A percentile compares a stretch with the other conserved stretches of the same genome.
Evolutionary conservation across 2,329 filamentous ascomycete species (phyloP).

Genomic region (Alternaria burnsii): DNA sequence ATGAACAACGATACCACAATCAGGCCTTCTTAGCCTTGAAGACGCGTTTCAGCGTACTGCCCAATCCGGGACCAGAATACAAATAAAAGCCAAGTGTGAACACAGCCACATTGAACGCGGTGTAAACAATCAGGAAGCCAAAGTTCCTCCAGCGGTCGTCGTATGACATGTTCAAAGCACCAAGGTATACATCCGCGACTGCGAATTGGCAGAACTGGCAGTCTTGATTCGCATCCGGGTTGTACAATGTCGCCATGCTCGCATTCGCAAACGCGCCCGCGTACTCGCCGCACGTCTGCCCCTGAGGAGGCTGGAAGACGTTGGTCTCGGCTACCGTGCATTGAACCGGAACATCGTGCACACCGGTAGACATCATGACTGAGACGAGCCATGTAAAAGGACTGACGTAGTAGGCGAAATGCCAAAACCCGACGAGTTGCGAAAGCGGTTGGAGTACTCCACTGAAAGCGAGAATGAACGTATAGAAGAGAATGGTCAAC

Average conservation of each 20-base stretch:
- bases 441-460: slow-evolving; percentile 63
- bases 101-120: background rate
- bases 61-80: background rate
- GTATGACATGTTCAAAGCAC: background rate
- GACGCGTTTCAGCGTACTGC: background rate
- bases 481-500: background rate
- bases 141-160: background rate
- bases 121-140: background rate
- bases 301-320: background rate
- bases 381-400: slow-evolving; percentile 70
- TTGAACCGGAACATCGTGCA: slow-evolving; percentile 69
- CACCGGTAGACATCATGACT: slow-evolving; percentile 59
- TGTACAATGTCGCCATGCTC: background rate
- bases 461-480: slow-evolving; percentile 53
- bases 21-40: background rate
- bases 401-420: slow-evolving; percentile 76
- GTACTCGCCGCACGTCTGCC: background rate
- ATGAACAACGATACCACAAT: background rate
- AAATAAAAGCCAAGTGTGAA: background rate
- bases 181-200: background rate
- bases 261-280: background rate
- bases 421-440: slow-evolving; percentile 71
- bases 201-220: background rate
- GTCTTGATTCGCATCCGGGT: background rate
- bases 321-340: slow-evolving; percentile 54